These are phyloP conservation scores for Boletellus sp. DNA, from an alignment of 768 basidiomycete genomes.

Conservation along the genomic window DNA sequence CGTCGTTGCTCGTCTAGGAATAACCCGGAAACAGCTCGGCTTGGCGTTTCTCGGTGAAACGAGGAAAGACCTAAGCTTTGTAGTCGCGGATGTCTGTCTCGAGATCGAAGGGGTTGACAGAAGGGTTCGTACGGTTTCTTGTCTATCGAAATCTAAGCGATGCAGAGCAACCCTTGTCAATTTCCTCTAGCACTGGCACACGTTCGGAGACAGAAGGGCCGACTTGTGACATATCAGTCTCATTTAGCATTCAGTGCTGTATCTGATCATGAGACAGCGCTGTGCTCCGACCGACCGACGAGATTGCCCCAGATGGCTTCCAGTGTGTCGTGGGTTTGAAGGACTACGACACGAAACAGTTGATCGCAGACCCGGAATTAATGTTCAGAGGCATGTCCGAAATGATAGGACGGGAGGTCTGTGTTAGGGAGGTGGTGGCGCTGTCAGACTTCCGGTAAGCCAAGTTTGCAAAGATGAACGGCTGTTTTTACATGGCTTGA, in stretches of 20 bases:
- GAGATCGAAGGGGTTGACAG: conserved; percentile 27
- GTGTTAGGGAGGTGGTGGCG: conserved; percentile 27
- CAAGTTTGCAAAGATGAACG: not conserved
- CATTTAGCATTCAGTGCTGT: not conserved
- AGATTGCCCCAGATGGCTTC: conserved; percentile 12
- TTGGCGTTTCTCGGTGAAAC: conserved; percentile 43
- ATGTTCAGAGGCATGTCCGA: conserved; percentile 27
- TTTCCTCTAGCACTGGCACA: conserved; percentile 22
- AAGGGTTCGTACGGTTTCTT: conserved; percentile 13
- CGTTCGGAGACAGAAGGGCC: conserved; percentile 6
- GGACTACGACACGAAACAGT: conserved; percentile 5
- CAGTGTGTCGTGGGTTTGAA: not conserved
- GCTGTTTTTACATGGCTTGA: not conserved
- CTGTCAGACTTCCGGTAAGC: conserved; percentile 24
- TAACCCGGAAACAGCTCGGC: conserved; percentile 39
- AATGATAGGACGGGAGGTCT: conserved; percentile 24
- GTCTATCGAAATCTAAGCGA: not conserved
- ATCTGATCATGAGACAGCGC: not conserved
- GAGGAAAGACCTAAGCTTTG: conserved; percentile 19
- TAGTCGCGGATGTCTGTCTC: conserved; percentile 40
- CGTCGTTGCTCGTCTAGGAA: conserved; percentile 20
- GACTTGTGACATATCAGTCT: conserved; percentile 3
- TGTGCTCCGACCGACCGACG: conserved; percentile 1
- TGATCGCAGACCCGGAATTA: conserved; percentile 16
- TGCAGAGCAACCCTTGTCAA: not conserved